phyloP scores from a whole-genome alignment of 2,329 filamentous ascomycete species.

The Diaporthe ilicicola region DNA sequence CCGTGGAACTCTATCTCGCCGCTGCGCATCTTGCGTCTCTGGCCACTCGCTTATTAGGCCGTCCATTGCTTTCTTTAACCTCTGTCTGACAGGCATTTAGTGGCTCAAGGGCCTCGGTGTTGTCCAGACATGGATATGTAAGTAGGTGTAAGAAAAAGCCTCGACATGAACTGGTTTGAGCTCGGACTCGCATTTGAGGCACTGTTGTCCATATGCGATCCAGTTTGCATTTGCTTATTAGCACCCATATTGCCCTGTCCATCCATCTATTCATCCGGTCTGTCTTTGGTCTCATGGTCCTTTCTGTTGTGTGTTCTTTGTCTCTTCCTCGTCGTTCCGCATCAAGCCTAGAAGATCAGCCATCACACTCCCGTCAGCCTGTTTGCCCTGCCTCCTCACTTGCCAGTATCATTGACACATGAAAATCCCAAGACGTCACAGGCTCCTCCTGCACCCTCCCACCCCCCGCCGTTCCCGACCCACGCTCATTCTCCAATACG shows the following conservation, averaged over 20 bases:
- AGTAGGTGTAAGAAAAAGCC: background rate
- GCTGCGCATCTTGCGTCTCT: background rate
- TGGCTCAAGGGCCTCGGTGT: background rate
- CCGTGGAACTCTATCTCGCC: constrained; percentile 19
- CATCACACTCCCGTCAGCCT: background rate
- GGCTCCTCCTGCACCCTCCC: background rate
- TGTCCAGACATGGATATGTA: background rate
- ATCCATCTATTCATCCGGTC: background rate
- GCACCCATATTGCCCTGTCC: background rate
- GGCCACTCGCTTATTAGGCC: constrained; percentile 22
- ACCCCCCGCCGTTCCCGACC: background rate
- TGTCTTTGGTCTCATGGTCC: no score
- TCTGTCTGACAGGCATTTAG: background rate
- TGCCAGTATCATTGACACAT: constrained; percentile 18
- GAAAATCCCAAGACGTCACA: constrained; percentile 21
- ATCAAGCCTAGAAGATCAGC: constrained; percentile 21
- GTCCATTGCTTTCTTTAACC: background rate
- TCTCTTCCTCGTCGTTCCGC: background rate
- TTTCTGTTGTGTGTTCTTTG: background rate
- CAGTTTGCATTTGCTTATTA: background rate
- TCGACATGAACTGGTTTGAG: background rate
- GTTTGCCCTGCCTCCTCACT: constrained; percentile 3
- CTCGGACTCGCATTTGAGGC: constrained; percentile 3
- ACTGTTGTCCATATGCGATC: background rate
- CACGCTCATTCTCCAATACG: background rate